A percentile compares a stretch with the other conserved stretches of the same genome.
phyloP scores from a whole-genome alignment of 306 rosid genomes.

The Gillenia trifoliata region DNA sequence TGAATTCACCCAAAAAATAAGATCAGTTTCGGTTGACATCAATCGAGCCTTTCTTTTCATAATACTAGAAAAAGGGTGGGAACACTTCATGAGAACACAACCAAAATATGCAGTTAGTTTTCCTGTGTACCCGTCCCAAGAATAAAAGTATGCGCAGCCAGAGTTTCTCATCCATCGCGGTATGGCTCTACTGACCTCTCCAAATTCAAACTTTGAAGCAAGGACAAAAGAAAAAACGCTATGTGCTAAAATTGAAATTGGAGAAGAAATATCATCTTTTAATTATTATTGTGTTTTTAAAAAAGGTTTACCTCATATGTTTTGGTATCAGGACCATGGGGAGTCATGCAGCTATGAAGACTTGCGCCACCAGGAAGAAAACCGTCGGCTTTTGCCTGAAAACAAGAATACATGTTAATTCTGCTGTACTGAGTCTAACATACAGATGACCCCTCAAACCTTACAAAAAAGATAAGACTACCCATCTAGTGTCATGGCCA shows the following conservation, averaged over 20 bases:
- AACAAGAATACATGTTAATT: constrained; percentile 8
- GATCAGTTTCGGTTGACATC: neutral
- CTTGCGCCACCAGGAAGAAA: constrained; percentile 93
- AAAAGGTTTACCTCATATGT: constrained; percentile 68
- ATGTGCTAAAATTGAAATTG: neutral
- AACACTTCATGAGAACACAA: neutral
- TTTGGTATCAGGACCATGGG: constrained; percentile 98
- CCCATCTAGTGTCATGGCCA: neutral
- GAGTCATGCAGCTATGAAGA: constrained; percentile 95
- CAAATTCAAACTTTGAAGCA: neutral
- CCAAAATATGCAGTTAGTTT: neutral
- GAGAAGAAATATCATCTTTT: neutral
- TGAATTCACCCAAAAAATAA: neutral
- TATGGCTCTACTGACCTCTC: neutral
- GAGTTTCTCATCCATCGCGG: neutral
- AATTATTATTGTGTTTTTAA: neutral
- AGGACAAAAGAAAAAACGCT: neutral
- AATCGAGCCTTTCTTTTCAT: neutral
- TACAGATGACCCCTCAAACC: neutral
- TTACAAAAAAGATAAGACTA: neutral
- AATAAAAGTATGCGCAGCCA: neutral
- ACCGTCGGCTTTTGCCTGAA: constrained; percentile 88
- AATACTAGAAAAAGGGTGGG: neutral
- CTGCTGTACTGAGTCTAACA: neutral
- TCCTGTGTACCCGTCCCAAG: neutral